Percentiles rank a stretch among this genome's conserved stretches.
phyloP scores from a whole-genome alignment of 164 flowering plant genomes.

The Chimonanthus salicifolius region DNA sequence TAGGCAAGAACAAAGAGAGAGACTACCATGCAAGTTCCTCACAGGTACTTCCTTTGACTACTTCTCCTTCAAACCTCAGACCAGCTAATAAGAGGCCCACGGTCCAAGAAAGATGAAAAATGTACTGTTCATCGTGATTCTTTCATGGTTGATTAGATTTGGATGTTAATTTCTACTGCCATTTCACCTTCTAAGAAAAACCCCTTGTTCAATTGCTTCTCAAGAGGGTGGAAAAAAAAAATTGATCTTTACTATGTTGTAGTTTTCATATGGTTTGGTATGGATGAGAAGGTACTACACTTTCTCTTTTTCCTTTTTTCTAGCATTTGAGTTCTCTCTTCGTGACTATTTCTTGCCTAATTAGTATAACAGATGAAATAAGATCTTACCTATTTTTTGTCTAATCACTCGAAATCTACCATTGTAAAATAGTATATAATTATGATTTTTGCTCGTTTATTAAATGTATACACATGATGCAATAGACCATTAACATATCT shows the following conservation, averaged over 20 bases:
- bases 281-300: too few species aligned
- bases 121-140: background rate
- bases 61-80: constrained; percentile 47
- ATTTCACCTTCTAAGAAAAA: constrained; percentile 1
- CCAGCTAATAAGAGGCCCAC: constrained; percentile 25
- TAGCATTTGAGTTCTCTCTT: too few species aligned
- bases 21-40: constrained; percentile 39
- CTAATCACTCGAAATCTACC: too few species aligned
- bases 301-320: too few species aligned
- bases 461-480: too few species aligned
- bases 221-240: background rate
- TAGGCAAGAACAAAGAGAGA: constrained; percentile 34
- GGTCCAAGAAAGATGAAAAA: constrained; percentile 16
- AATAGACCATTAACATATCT: too few species aligned
- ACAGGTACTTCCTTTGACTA: constrained; percentile 72
- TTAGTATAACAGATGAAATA: too few species aligned
- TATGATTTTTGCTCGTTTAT: too few species aligned
- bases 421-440: too few species aligned
- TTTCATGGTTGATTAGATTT: background rate
- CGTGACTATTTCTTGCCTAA: too few species aligned
- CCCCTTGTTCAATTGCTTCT: background rate
- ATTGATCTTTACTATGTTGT: background rate
- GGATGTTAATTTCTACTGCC: constrained; percentile 10
- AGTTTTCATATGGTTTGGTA: too few species aligned
- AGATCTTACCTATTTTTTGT: too few species aligned